Evolutionary conservation across 2,329 filamentous ascomycete genomes (phyloP).

Genomic region (Cladorrhinum sp.): DNA sequence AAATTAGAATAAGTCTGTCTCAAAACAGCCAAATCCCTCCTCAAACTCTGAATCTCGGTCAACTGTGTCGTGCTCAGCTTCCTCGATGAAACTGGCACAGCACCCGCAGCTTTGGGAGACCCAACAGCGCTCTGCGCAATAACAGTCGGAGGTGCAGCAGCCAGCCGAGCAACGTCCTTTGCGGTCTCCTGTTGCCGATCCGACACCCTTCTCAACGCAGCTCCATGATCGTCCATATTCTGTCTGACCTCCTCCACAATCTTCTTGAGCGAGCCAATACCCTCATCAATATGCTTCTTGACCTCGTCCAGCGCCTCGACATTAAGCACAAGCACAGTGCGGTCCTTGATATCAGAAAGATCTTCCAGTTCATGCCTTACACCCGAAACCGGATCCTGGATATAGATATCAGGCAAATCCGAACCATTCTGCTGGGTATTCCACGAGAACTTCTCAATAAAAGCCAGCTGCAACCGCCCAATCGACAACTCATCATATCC

Average conservation of each 20-base stretch:
- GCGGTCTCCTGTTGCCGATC: constrained; percentile 87
- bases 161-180: constrained; percentile 72
- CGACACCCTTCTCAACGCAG: constrained; percentile 79
- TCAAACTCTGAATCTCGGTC: constrained; percentile 74
- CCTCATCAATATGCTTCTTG: constrained; percentile 93
- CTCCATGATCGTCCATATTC: constrained; percentile 77
- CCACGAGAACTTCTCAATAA: constrained; percentile 99
- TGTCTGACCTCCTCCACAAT: constrained; percentile 85
- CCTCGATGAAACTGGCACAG: constrained; percentile 22
- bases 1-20: constrained; percentile 93
- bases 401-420: constrained; percentile 94
- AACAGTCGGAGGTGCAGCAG: constrained; percentile 41
- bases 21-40: constrained; percentile 84
- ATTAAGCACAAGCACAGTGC: constrained; percentile 91
- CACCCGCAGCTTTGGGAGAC: constrained; percentile 42
- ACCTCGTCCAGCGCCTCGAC: constrained; percentile 92
- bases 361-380: constrained; percentile 97
- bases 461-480: constrained; percentile 85
- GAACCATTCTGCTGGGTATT: constrained; percentile 92
- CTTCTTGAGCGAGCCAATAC: constrained; percentile 72
- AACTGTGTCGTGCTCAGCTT: constrained; percentile 62
- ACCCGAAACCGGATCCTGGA: constrained; percentile 91
- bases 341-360: constrained; percentile 86
- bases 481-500: constrained; percentile 82
- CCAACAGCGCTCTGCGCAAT: constrained; percentile 43